Base-by-base conservation (phyloP, 139 green algal genomes). In the Coccomyxa sp. region DNA sequence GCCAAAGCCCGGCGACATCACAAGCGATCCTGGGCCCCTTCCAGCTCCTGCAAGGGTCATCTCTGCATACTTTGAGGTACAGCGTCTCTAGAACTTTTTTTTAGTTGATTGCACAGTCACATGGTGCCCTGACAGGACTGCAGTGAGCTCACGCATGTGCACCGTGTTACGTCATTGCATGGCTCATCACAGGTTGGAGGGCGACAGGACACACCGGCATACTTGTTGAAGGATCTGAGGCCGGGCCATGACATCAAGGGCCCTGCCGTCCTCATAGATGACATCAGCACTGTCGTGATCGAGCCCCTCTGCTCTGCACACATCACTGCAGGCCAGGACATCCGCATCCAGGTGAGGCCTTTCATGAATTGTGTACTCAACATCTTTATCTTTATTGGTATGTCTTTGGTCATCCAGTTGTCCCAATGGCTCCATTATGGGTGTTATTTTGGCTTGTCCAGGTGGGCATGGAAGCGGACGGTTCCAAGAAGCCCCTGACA, bases 251-350 rank as follows among this genome's bases (percentile, higher is more conserved):
- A 28, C 0, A 66, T 97, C 14, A 38, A 38, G 21, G 96, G 96
- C 11, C 96, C 96, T 0, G 95, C 94, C n/a, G 90, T 99, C 23
- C 85, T 99, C 3, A 96, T 99, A 57, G 95, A 99, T 84, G 84
- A 93, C 76, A 98, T 95, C 81, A 91, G 82, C 82, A 98, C 96
- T 11, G 90, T 98, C 57, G 86, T 99, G 60, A 92, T 99, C 38
- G 96, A 99, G 89, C 96, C 96, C 0, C 84, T 82, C 17, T 98
- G 93, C 86, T 86, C 63, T 1, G 96, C 96, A 0, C n/a, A 82
- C 45, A 88, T 99, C 66, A 98, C 96, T 15, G 83, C 84, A 13
- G 91, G 87, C 4, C 84, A 87, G 14, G 93, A 98, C 80, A 88
- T 99, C 21, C 87, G 90, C 81, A 95, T 99, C 31, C 89, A 95